Percentiles rank a stretch among this genome's conserved stretches.
phyloP scores from a whole-genome alignment of 2,329 filamentous ascomycete species.

The Ophiostoma ips region DNA sequence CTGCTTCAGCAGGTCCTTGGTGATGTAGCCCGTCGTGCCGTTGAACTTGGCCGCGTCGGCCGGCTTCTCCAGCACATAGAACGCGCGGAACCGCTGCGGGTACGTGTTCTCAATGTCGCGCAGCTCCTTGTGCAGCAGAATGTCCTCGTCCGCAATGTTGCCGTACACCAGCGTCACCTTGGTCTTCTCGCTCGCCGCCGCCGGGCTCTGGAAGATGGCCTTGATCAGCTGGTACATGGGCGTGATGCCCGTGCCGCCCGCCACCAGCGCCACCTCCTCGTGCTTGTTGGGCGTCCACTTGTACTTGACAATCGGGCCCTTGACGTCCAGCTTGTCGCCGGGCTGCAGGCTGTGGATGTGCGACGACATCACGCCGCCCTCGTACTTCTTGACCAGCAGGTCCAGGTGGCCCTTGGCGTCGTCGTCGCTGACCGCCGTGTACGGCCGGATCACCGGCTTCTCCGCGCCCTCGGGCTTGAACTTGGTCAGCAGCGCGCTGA shows the following conservation, averaged over 20 bases:
- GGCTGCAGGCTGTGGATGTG: constrained; percentile 74
- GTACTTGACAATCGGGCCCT: constrained; percentile 94
- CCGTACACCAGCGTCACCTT: constrained; percentile 93
- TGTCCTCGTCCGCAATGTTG: constrained; percentile 80
- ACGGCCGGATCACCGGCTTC: constrained; percentile 81
- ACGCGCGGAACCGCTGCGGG: constrained; percentile 86
- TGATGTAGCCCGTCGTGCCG: constrained; percentile 67
- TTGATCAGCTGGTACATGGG: constrained; percentile 94
- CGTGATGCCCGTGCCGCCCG: constrained; percentile 93
- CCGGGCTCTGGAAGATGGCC: constrained; percentile 87
- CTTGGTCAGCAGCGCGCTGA: constrained; percentile 84
- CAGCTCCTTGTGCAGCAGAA: constrained; percentile 77
- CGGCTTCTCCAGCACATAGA: constrained; percentile 76
- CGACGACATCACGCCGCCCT: constrained; percentile 77
- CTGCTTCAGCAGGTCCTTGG: constrained; percentile 85
- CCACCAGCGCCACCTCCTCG: constrained; percentile 70
- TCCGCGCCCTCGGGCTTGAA: constrained; percentile 64
- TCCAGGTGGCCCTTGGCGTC: constrained; percentile 70
- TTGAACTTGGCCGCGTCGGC: constrained; percentile 64
- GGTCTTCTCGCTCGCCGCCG: constrained; percentile 65
- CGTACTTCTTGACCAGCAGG: constrained; percentile 84
- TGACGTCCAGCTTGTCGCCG: constrained; percentile 76
- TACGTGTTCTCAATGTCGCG: constrained; percentile 84
- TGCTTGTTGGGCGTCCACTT: constrained; percentile 85
- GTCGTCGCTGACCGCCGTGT: constrained; percentile 85